Evolutionary conservation across 1,139 yeast species (phyloP), one percentile per base, ranked within the genome.

Genomic region (Candida albicans): DNA sequence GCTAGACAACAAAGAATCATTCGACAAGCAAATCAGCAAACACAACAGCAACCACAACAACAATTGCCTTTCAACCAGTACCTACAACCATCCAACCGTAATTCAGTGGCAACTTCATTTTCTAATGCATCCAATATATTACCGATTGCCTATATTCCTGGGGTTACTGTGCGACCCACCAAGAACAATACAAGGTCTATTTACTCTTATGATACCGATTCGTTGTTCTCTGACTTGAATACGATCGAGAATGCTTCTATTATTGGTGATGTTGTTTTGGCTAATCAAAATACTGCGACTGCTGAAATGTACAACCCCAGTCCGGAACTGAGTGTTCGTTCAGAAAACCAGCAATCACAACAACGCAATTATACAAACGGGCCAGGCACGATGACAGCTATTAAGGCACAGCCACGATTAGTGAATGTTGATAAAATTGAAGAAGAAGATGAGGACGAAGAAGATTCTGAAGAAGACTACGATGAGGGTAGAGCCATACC

Each of bases 81-180:
- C 45, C 44, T 55, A 42, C 65, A 64, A 43, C 56, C 64, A 12
- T 42, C 49, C 11, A 56, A 57, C 40, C 58, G 62, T 45, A 59
- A 75, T 65, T 65, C 74, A 40, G 64, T 81, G 45, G 84, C 88
- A 6, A 78, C 86, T 15, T 76, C 88, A 4, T 75, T 81, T 26
- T 73, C 85, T 41, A 80, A 86, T 52, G 95, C 95, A 4, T 86
- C 95, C 8, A 90, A 91, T 62, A 83, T 91, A 49, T 77, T 90
- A 49, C 96, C 96, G n/a, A 85, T 90, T 51, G 96, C 96, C 2
- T 90, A 90, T 61, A 88, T 90, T 48, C 97, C 97, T 0, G 97
- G 97, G 33, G 96, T 89, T 33, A 85, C 89, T 1, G 82, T 82
- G n/a, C 69, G 84, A 25, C 79, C 79, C 32, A 65, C 78, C 35